These are phyloP conservation scores for Neurospora sublineolata DNA, from an alignment of 495 filamentous ascomycete species.

Conservation along the genomic window DNA sequence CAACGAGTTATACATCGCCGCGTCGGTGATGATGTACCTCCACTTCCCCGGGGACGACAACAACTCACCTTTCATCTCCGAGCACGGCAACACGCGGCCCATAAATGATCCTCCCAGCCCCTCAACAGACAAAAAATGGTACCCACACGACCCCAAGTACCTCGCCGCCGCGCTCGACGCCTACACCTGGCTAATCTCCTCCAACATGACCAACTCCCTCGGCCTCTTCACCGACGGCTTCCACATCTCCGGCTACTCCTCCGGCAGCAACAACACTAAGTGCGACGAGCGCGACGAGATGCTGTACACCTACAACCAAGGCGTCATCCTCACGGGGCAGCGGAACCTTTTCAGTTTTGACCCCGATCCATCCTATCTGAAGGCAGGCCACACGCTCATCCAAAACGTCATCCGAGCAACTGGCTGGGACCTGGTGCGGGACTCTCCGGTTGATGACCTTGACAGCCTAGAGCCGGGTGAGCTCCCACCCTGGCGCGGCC, in stretches of 20 bases:
- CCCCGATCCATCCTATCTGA: slow-evolving; percentile 51
- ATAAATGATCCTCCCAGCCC: not conserved
- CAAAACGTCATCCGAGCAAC: slow-evolving; percentile 63
- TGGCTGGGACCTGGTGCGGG: slow-evolving; percentile 46
- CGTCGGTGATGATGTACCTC: slow-evolving; percentile 81
- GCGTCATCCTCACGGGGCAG: slow-evolving; percentile 77
- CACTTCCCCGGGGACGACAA: slow-evolving; percentile 75
- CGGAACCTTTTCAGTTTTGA: slow-evolving; percentile 71
- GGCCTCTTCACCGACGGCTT: slow-evolving; percentile 85
- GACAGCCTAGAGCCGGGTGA: slow-evolving; percentile 5
- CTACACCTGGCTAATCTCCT: slow-evolving; percentile 66
- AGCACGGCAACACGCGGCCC: not conserved
- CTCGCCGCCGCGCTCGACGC: slow-evolving; percentile 61
- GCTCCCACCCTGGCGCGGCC: slow-evolving; percentile 52
- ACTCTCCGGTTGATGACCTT: slow-evolving; percentile 24
- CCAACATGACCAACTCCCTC: slow-evolving; percentile 70
- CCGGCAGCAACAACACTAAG: slow-evolving; percentile 37
- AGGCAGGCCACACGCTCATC: slow-evolving; percentile 68
- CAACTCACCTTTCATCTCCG: slow-evolving; percentile 48
- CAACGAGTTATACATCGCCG: slow-evolving; percentile 80
- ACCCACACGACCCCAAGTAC: slow-evolving; percentile 51
- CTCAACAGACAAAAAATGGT: slow-evolving; percentile 7
- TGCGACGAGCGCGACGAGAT: slow-evolving; percentile 78
- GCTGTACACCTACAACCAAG: slow-evolving; percentile 95
- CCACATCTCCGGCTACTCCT: slow-evolving; percentile 62